Evolutionary conservation across 2,329 filamentous ascomycete genomes (phyloP).

Genomic region (Nothomitra cinnamomea): DNA sequence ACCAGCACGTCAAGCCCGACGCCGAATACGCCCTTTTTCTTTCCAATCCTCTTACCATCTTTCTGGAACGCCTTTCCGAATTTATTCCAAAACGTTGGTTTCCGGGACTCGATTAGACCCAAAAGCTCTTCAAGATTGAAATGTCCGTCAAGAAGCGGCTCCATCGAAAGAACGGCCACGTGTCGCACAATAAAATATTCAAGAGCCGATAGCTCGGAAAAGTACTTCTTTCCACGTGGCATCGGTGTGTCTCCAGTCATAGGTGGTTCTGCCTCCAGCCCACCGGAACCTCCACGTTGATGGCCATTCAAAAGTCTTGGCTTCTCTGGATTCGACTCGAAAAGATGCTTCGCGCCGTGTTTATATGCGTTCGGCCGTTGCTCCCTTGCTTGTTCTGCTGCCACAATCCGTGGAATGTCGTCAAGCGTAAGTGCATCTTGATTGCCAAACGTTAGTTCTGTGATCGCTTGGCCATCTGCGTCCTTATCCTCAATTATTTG

Average conservation of each 20-base stretch:
- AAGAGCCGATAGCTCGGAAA: constrained; percentile 84
- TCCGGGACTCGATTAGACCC: constrained; percentile 80
- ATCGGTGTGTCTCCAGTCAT: constrained; percentile 34
- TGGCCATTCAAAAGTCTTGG: constrained; percentile 52
- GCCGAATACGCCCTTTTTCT: constrained; percentile 90
- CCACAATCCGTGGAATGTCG: constrained; percentile 90
- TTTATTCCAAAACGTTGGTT: constrained; percentile 94
- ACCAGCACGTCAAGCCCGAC: constrained; percentile 77
- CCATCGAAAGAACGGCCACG: constrained; percentile 86
- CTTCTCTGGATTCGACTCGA: constrained; percentile 39
- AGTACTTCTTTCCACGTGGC: constrained; percentile 59
- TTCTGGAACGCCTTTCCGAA: constrained; percentile 93
- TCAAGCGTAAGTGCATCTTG: constrained; percentile 87
- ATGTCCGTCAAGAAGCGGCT: constrained; percentile 73
- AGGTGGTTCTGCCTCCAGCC: constrained; percentile 32
- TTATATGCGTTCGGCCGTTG: constrained; percentile 68
- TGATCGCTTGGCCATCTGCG: constrained; percentile 47
- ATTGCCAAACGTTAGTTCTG: constrained; percentile 73
- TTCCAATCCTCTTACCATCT: constrained; percentile 49
- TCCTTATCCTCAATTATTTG: constrained; percentile 71
- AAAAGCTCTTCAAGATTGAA: constrained; percentile 91
- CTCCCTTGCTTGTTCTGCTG: constrained; percentile 85
- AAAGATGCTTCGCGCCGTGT: constrained; percentile 53
- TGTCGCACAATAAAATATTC: constrained; percentile 97
- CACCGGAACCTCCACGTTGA: constrained; percentile 39